A percentile compares a stretch with the other conserved stretches of the same genome.
Conservation (phyloP, 2,329 filamentous ascomycete genomes). For the Trichocomaceae sp. region DNA sequence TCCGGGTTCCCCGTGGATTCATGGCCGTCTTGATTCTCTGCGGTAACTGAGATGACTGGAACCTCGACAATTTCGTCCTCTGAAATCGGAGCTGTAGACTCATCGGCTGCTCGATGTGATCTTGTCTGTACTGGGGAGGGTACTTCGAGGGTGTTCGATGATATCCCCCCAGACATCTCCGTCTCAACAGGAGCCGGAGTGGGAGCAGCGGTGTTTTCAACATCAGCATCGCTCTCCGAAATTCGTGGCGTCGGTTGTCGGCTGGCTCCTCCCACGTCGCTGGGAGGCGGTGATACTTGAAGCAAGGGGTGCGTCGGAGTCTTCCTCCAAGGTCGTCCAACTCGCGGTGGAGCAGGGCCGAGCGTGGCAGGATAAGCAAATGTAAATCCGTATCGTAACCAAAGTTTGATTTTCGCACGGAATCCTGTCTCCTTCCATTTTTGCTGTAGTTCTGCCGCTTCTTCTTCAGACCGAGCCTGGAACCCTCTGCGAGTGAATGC, state of each 20-base stretch:
- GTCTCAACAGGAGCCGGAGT: not conserved
- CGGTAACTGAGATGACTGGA: not conserved
- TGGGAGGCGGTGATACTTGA: slow-evolving; percentile 9
- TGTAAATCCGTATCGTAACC: slow-evolving; percentile 25
- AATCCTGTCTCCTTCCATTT: slow-evolving; percentile 23
- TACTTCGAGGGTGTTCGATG: not conserved
- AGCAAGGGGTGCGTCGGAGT: slow-evolving; percentile 7
- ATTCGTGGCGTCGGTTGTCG: slow-evolving; percentile 3
- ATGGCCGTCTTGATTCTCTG: not conserved
- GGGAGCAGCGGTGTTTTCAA: not conserved
- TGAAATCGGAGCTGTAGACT: not conserved
- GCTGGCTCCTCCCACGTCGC: slow-evolving; percentile 1
- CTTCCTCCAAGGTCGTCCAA: not conserved
- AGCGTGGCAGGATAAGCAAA: slow-evolving; percentile 25
- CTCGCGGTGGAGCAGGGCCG: slow-evolving; percentile 21
- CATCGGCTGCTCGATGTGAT: not conserved
- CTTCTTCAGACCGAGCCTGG: slow-evolving; percentile 22
- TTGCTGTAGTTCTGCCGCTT: slow-evolving; percentile 20
- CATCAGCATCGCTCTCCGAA: not conserved
- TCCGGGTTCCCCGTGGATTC: not conserved
- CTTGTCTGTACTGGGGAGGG: not conserved
- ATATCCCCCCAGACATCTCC: not conserved
- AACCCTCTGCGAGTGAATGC: slow-evolving; percentile 24
- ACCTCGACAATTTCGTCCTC: slow-evolving; percentile 7
- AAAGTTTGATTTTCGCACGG: slow-evolving; percentile 23